Base-by-base conservation (phyloP, 352 stramenopile genomes). In the Pythium sp. region DNA sequence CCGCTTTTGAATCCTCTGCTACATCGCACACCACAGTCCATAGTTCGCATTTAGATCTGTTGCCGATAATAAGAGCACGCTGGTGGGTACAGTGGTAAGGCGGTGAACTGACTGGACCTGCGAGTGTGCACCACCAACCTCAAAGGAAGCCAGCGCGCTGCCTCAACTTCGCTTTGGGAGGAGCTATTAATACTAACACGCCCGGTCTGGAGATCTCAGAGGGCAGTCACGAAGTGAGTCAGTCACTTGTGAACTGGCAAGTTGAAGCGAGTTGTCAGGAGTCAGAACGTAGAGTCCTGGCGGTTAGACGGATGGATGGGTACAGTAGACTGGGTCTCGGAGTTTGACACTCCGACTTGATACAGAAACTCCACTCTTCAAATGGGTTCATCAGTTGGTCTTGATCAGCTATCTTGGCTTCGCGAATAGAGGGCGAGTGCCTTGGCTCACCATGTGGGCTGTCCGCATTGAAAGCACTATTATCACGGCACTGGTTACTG, bases 251-350 rank as follows among this genome's bases (percentile, higher is more conserved):
- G 51, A 38, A 20, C 49, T 18, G 32, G 26, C 56, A 62, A 32
- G 56, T 49, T 62, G 56, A 62, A 62, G 56, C 22, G 54, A 38
- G 53, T 9, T 32, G 28, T n/a, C 41, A 49, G 5, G n/a, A 62
- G 56, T 32, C 56, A 49, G 56, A 30, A 1, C n/a, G 32, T 24
- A 62, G 32, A 62, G 11, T 36, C 6, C 20, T 8, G 30, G 24
- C 55, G 14, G 54, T 9, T n/a, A 20, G 30, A 62, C 20, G 56
- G 55, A 61, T 61, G 55, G 30, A 61, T 61, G 56, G 56, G 56
- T 61, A 32, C 56, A 61, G n/a, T 12, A 46, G 38, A 51, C 43
- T 51, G 18, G 2, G 43, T 51, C 43, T 51, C 18, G 43, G 18
- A n/a, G 15, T 24, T 12, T 22, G 43, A 12, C 18, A 51, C 6